These are phyloP conservation scores for Lizonia empirigonia DNA, from an alignment of 2,329 filamentous ascomycete species.

Conservation along the genomic window DNA sequence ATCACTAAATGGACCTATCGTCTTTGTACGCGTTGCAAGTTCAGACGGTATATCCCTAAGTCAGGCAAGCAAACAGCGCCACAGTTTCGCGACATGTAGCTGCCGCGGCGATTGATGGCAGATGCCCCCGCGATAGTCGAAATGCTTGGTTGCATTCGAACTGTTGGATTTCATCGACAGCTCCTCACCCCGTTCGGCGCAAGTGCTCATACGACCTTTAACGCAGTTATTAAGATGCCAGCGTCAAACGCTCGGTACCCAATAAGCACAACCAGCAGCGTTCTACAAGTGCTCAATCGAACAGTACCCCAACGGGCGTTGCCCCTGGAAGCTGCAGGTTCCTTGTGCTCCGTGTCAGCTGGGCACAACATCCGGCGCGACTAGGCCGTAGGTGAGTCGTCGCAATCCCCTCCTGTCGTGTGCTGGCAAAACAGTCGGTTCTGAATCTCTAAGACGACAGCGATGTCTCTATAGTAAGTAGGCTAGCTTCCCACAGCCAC, in stretches of 20 bases:
- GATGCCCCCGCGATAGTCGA: conserved; percentile 19
- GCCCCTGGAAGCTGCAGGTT: conserved; percentile 41
- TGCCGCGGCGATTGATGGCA: conserved; percentile 36
- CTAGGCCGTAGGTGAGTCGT: conserved; percentile 31
- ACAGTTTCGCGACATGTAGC: conserved; percentile 42
- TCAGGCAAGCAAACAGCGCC: conserved; percentile 38
- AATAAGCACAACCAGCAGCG: conserved; percentile 18
- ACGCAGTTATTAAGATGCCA: conserved; percentile 26
- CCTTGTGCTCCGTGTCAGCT: conserved; percentile 44
- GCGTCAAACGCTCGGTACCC: conserved; percentile 21
- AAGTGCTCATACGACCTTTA: conserved; percentile 21
- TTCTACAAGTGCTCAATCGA: conserved; percentile 3
- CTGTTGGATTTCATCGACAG: conserved; percentile 13
- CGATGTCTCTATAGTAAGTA: conserved; percentile 11
- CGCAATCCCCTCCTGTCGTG: conserved; percentile 26
- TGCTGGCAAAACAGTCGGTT: conserved; percentile 14
- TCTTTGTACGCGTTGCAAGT: conserved; percentile 27
- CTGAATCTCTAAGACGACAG: conserved; percentile 16
- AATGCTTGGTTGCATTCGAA: conserved; percentile 20
- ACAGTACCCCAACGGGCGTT: conserved; percentile 2
- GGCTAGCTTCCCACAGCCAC: conserved; percentile 13
- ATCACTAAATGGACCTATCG: conserved; percentile 32
- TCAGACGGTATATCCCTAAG: conserved; percentile 29
- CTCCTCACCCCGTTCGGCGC: conserved; percentile 18
- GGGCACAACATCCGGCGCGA: conserved; percentile 35